Evolutionary conservation across 495 filamentous ascomycete genomes (phyloP), one percentile per base, ranked within the genome.

Genomic region (Neurospora sp.): DNA sequence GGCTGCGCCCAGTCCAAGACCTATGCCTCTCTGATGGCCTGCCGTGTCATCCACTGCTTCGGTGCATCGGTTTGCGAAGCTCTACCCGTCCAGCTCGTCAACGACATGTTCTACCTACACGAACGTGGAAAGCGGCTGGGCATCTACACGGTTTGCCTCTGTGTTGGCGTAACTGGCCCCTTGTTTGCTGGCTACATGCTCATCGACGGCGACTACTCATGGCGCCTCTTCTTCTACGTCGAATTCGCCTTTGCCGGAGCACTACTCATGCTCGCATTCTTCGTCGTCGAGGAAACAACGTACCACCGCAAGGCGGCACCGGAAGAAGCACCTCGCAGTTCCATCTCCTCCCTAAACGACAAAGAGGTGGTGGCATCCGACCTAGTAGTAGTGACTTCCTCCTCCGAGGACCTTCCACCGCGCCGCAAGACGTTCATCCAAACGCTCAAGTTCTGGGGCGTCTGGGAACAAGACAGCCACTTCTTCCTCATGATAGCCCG

Each of bases 91-190:
- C 88, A 90, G 74, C 75, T 91, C 5, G 88, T 90, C 8, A 91
- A 91, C 73, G 89, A 91, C 73, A 88, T 91, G 71, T 91, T 91
- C 79, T 91, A 87, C 78, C 80, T 90, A 1, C 88, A 90, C 74
- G 88, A 90, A 74, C 80, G 88, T 12, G 88, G 88, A 7, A 85
- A 87, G 79, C 80, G 84, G 2, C 82, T 90, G 41, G 88, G 87
- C 5, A 88, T 86, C 70, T 90, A 90, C 73, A 90, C 88, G 18
- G 88, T 89, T 16, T 87, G 85, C 72, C 86, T 90, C 41, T 90
- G 88, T 75, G 81, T 89, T 38, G 88, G 88, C 12, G 80, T 87
- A 0, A 88, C 87, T 16, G 88, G 88, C 5, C 85, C 88, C 0
- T 78, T 91, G 0, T 89, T 86, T 42, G 88, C 88, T 4, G 87